These are phyloP conservation scores for Ophiostoma triangulosporum DNA, from an alignment of 2,329 filamentous ascomycete genomes.

Conservation along the genomic window DNA sequence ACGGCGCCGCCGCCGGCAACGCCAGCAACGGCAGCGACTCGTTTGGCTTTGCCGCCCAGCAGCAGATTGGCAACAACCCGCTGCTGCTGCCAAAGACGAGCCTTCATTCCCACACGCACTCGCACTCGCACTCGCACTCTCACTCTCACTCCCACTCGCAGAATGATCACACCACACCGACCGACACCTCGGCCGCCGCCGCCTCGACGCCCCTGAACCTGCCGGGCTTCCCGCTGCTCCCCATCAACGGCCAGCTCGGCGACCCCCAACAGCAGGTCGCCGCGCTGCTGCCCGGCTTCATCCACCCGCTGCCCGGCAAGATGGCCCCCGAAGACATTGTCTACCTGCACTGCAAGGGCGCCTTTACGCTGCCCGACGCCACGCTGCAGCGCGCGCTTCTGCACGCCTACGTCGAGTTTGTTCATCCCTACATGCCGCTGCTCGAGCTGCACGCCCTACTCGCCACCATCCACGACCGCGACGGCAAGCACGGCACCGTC, in stretches of 20 bases:
- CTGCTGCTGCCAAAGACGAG: background rate
- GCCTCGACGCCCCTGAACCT: constrained; percentile 1
- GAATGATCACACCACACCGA: background rate
- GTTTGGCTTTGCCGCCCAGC: background rate
- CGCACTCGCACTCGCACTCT: constrained; percentile 1
- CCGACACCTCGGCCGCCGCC: background rate
- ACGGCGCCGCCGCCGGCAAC: background rate
- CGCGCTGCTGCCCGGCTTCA: constrained; percentile 49
- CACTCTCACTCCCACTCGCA: background rate
- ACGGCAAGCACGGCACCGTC: constrained; percentile 57
- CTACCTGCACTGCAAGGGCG: constrained; percentile 74
- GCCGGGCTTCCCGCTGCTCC: constrained; percentile 12
- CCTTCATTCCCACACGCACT: constrained; percentile 5
- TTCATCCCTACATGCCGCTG: constrained; percentile 88
- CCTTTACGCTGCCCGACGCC: constrained; percentile 58
- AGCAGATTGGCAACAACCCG: constrained; percentile 1
- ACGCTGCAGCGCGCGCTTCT: constrained; percentile 68
- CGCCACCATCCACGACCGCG: constrained; percentile 45
- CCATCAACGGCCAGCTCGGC: constrained; percentile 17
- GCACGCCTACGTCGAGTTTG: constrained; percentile 72
- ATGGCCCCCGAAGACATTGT: constrained; percentile 71
- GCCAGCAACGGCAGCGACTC: background rate
- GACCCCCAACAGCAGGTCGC: constrained; percentile 17
- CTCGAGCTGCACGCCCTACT: constrained; percentile 54
- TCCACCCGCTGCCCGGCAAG: constrained; percentile 64